A percentile compares a stretch with the other conserved stretches of the same genome.
phyloP scores from a whole-genome alignment of 352 stramenopile species.

The Phytopythium montanum region DNA sequence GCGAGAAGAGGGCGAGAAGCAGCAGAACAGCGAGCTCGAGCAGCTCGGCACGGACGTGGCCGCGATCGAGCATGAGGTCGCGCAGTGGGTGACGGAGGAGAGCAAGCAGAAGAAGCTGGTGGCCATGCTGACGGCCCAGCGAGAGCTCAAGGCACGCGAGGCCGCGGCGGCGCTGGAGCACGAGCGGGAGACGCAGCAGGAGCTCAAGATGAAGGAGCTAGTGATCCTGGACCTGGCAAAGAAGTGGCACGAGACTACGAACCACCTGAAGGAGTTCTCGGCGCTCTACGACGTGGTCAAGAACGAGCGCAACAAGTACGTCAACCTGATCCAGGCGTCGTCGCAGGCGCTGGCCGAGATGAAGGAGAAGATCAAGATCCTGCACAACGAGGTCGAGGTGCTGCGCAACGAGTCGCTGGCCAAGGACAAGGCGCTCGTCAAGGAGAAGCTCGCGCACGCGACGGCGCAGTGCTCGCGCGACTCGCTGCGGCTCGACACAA shows the following conservation, averaged over 20 bases:
- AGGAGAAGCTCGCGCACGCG: slow-evolving; percentile 86
- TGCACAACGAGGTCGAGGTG: slow-evolving; percentile 94
- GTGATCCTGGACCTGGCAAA: slow-evolving; percentile 93
- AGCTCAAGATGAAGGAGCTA: slow-evolving; percentile 93
- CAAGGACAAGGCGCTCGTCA: slow-evolving; percentile 92
- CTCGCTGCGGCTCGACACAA: slow-evolving; percentile 86
- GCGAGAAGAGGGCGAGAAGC: slow-evolving; percentile 82
- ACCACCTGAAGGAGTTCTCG: slow-evolving; percentile 91
- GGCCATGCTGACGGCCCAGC: slow-evolving; percentile 83
- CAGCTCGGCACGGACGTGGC: slow-evolving; percentile 55
- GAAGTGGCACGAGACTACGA: slow-evolving; percentile 92
- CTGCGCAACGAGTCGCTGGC: slow-evolving; percentile 89
- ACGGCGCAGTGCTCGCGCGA: slow-evolving; percentile 89
- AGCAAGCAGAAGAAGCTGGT: slow-evolving; percentile 88
- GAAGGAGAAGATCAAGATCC: slow-evolving; percentile 96
- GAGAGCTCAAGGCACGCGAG: slow-evolving; percentile 90
- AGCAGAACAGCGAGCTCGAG: slow-evolving; percentile 63
- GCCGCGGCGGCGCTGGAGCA: slow-evolving; percentile 63
- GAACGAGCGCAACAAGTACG: slow-evolving; percentile 95
- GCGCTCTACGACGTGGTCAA: slow-evolving; percentile 95
- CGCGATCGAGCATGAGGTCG: slow-evolving; percentile 76
- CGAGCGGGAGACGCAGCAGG: slow-evolving; percentile 83
- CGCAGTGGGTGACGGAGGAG: slow-evolving; percentile 87
- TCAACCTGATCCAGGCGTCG: slow-evolving; percentile 91
- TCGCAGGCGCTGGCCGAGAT: slow-evolving; percentile 93